Conservation (phyloP, 2,329 filamentous ascomycete genomes). For the Pseudogymnoascus sp. region DNA sequence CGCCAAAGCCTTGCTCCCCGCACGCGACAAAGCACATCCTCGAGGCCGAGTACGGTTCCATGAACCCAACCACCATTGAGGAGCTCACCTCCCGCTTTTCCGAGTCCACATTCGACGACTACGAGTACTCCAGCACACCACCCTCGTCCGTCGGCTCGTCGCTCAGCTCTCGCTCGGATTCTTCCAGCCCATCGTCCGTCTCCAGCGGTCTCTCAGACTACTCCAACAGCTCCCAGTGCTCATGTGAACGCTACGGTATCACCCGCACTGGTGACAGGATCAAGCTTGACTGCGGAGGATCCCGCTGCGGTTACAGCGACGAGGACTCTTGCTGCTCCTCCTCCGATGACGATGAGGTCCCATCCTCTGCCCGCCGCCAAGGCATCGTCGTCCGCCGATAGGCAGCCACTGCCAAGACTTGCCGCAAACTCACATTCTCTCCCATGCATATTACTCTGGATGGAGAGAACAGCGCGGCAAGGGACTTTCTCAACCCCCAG, state of each 20-base stretch:
- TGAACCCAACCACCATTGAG: constrained; percentile 56
- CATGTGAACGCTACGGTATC: constrained; percentile 93
- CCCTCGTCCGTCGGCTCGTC: constrained; percentile 63
- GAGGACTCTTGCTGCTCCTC: constrained; percentile 62
- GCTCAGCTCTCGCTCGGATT: constrained; percentile 64
- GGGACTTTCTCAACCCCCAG: constrained; percentile 1
- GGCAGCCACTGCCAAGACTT: constrained; percentile 13
- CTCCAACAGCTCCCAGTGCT: constrained; percentile 72
- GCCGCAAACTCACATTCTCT: not conserved
- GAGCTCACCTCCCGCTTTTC: constrained; percentile 69
- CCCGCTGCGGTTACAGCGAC: constrained; percentile 74
- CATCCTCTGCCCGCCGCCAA: constrained; percentile 50
- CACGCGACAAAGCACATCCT: constrained; percentile 82
- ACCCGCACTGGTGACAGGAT: constrained; percentile 86
- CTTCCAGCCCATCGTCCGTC: constrained; percentile 58
- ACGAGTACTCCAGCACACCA: constrained; percentile 49
- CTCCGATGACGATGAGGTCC: constrained; percentile 51
- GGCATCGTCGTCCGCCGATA: constrained; percentile 47
- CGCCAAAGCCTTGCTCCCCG: constrained; percentile 81
- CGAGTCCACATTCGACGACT: constrained; percentile 48
- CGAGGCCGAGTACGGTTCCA: constrained; percentile 64
- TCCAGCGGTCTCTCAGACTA: constrained; percentile 59
- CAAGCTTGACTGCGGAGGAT: constrained; percentile 90
- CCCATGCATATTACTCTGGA: not conserved
- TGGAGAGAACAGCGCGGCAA: constrained; percentile 13